Evolutionary conservation across 2,329 filamentous ascomycete genomes (phyloP).

Genomic region (Cladosporium sp.): DNA sequence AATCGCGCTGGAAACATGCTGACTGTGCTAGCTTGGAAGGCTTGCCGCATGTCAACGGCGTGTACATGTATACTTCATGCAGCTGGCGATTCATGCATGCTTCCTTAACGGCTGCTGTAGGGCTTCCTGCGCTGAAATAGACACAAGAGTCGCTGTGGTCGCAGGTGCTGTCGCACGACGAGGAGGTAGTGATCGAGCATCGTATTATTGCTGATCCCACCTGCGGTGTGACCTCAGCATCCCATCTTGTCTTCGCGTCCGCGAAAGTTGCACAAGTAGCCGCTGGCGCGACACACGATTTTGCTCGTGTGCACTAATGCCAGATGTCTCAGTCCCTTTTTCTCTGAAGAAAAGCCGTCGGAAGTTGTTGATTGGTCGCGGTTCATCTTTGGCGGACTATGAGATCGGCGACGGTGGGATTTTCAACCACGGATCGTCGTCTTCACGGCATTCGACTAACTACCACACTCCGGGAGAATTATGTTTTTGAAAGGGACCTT

Average conservation of each 20-base stretch:
- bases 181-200: conserved; percentile 3
- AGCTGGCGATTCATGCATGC: conserved; percentile 1
- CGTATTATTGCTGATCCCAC: neutral
- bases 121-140: neutral
- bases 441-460: too few relatives aligned
- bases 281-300: conserved; percentile 10
- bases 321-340: conserved; percentile 4
- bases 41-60: conserved; percentile 2
- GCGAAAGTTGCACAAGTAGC: conserved; percentile 3
- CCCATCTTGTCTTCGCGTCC: neutral
- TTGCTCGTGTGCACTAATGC: neutral
- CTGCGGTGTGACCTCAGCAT: conserved; percentile 1
- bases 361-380: neutral
- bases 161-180: neutral
- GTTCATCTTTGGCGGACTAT: neutral
- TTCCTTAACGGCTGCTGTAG: conserved; percentile 7
- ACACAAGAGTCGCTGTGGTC: neutral
- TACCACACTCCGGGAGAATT: too few relatives aligned
- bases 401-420: conserved; percentile 1
- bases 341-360: conserved; percentile 1
- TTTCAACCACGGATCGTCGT: conserved; percentile 1
- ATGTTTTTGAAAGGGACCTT: too few relatives aligned
- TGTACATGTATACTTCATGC: neutral
- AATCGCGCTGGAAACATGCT: neutral
- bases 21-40: neutral